Evolutionary conservation across 306 rosid species (phyloP), one percentile per base, ranked within the genome.

Genomic region (Clitoria ternatea): DNA sequence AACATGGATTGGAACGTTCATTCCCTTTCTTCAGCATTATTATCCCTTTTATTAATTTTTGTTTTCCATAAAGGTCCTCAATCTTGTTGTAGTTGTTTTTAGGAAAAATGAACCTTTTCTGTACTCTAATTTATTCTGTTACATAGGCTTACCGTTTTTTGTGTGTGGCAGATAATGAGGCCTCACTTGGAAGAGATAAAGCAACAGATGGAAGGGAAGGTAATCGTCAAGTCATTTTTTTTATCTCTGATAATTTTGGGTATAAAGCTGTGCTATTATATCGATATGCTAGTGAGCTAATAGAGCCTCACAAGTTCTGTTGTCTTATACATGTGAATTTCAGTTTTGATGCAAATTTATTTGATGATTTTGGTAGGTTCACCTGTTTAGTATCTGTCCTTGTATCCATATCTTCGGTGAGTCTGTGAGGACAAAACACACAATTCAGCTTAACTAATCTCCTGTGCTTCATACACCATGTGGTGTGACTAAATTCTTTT

Each of bases 181-280:
- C 96, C 94, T 10, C 90, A 65, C 48, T 57, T 94, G 73, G 92
- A 85, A 74, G 83, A 82, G 19, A 62, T 85, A 62, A 87, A 73
- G 82, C 61, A 77, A 36, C 63, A 79, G 80, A 84, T 94, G 76
- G 65, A 85, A 4, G 82, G 80, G 14, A 79, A 81, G 92, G 98
- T 94, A 89, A 70, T 26, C 5, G 32, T 2, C 2, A 5, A 2
- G 5, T 57, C 61, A 33, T 32, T 68, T 66, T 68, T 45, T 70
- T 36, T 20, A 44, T 29, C 54, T 30, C 27, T 7, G 1, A 1
- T 17, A 27, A 30, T 18, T 7, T 66, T 29, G 2, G 2, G 32
- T 29, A 2, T 29, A 2, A 29, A 29, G 5, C 32, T n/a, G n/a
- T 22, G 24, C 52, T 67, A 57, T 48, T 59, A 18, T 52, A 36